A percentile compares a stretch with the other conserved stretches of the same genome.
These are phyloP conservation scores for Amniculicola lignicola DNA, from an alignment of 495 filamentous ascomycete species.

Conservation along the genomic window DNA sequence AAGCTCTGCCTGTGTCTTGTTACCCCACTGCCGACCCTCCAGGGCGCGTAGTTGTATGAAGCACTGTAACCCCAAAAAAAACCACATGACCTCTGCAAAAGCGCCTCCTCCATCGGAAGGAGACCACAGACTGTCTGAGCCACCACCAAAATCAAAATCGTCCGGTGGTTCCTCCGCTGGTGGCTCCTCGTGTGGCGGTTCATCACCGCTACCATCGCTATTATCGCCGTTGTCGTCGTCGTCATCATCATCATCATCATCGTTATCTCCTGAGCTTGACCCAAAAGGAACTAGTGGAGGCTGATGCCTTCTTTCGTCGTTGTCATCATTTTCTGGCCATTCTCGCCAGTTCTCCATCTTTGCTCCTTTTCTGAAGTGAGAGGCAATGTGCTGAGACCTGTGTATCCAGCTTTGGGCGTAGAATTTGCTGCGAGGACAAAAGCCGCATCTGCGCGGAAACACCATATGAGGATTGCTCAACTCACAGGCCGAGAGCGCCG, in stretches of 20 bases:
- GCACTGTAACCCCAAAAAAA: too few species aligned
- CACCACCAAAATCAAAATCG: background rate
- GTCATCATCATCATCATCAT: slow-evolving; percentile 6
- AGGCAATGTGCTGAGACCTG: background rate
- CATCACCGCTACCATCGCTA: background rate
- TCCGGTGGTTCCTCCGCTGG: too few species aligned
- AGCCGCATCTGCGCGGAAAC: slow-evolving; percentile 8
- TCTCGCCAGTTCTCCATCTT: background rate
- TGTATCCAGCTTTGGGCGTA: slow-evolving; percentile 5
- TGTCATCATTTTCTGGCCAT: slow-evolving; percentile 1
- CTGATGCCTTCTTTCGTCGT: background rate
- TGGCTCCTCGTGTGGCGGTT: too few species aligned
- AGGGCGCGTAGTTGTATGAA: background rate
- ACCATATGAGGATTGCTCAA: background rate
- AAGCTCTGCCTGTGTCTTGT: background rate
- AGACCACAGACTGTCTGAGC: background rate
- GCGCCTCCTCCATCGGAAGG: background rate
- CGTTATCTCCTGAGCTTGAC: too few species aligned
- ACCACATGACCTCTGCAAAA: background rate
- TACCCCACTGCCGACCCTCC: background rate
- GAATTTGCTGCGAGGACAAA: slow-evolving; percentile 2
- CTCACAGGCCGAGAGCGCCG: background rate
- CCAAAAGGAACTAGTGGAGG: too few species aligned
- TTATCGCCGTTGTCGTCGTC: slow-evolving; percentile 3
- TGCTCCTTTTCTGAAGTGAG: slow-evolving; percentile 9